Percentiles rank a stretch among this genome's conserved stretches.
Evolutionary conservation across 2,329 filamentous ascomycete genomes (phyloP).

Genomic region (Fusarium penzigii): DNA sequence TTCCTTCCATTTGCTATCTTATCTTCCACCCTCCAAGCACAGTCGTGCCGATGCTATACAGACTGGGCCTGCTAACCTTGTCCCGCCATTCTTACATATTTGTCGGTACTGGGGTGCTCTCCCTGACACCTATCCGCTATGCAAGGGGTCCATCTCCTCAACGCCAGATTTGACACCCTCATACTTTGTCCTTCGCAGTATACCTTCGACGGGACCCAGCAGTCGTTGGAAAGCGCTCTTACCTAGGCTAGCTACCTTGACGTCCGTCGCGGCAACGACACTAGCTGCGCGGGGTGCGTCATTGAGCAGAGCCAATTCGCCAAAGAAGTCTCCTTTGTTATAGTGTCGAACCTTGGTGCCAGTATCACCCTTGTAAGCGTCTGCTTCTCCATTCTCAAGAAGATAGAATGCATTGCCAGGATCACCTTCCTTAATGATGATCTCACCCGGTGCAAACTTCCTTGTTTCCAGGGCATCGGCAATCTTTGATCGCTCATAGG

Average conservation of each 20-base stretch:
- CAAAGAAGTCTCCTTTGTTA: conserved; percentile 93
- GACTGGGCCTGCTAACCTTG: conserved; percentile 2
- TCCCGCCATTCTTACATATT: conserved; percentile 10
- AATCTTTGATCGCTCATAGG: conserved; percentile 96
- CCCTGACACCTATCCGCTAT: conserved; percentile 34
- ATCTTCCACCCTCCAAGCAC: conserved; percentile 14
- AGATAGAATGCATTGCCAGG: conserved; percentile 90
- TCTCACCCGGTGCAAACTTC: conserved; percentile 77
- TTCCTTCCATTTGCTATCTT: conserved; percentile 22
- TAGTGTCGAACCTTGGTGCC: conserved; percentile 76
- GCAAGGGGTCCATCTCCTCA: conserved; percentile 68
- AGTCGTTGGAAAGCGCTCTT: conserved; percentile 95
- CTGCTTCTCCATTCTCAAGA: conserved; percentile 82
- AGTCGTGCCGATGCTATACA: conserved; percentile 4
- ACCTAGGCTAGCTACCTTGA: conserved; percentile 89
- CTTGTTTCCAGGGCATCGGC: conserved; percentile 92
- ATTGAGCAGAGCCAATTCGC: conserved; percentile 89
- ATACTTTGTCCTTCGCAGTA: conserved; percentile 80
- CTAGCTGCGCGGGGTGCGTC: conserved; percentile 92
- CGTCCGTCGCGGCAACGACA: conserved; percentile 78
- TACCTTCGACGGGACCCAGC: conserved; percentile 88
- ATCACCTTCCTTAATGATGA: conserved; percentile 90
- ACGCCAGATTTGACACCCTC: conserved; percentile 61
- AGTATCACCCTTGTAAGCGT: conserved; percentile 78
- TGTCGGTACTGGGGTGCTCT: conserved; percentile 3